Evolutionary conservation across 140 eudicot genomes (phyloP), one percentile per base, ranked within the genome.

Genomic region (Flaveria floridana): DNA sequence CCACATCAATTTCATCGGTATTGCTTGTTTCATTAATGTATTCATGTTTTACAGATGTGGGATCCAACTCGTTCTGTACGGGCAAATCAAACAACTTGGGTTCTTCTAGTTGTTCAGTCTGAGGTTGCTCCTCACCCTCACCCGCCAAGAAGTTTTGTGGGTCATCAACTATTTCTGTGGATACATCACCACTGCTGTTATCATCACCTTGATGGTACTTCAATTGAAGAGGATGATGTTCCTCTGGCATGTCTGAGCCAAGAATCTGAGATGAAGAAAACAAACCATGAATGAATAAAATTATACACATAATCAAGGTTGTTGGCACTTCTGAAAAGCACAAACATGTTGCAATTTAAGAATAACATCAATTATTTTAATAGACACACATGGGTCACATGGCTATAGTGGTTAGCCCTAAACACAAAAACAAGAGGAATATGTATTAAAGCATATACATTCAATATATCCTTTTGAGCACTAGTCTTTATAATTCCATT

Each of bases 1-100:
- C 90, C 39, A 84, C 77, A 68, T 83, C 88, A 70, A 78, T 75
- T 65, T 85, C 82, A 18, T 26, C 57, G 8, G 72, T 21, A 66
- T 81, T 80, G 85, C 82, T 88, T 34, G 89, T 68, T 77, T 84
- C 95, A 75, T 74, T 82, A 44, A 85, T 79, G 77, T 78, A 89
- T 86, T 94, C 99, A 83, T 76, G 92, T 74, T 85, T 91, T 19
- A 91, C 92, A 10, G 86, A 73, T 26, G 70, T 74, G 50, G 85
- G 78, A 52, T 82, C 86, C 79, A 59, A 37, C 68, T 56, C 84
- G 26, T 69, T 65, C 65, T 82, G 89, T 64, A 68, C 85, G 14
- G 90, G 89, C 63, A 82, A 73, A 83, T 84, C 84, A 76, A 77
- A 82, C 20, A 82, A 75, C 39, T 82, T 78, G n/a, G 79, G 83